phyloP scores from a whole-genome alignment of 192 early-diverging fungal species.

The Linderina pennispora region DNA sequence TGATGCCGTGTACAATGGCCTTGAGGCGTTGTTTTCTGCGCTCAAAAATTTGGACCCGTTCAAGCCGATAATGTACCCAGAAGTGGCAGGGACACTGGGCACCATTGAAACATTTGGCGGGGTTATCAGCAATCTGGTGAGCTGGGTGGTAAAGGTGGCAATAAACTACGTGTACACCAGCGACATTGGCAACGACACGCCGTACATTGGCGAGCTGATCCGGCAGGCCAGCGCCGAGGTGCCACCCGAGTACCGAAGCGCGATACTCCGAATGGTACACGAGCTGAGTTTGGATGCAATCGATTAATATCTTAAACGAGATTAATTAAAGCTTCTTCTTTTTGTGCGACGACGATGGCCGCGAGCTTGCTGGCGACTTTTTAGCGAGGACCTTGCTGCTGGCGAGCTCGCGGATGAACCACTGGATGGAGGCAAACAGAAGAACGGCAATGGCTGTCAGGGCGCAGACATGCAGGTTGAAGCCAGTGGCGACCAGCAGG shows the following conservation, averaged over 20 bases:
- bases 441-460: conserved; percentile 23
- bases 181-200: conserved; percentile 29
- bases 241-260: conserved; percentile 10
- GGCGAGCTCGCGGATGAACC: conserved; percentile 28
- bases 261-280: conserved; percentile 2
- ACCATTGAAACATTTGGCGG: conserved; percentile 18
- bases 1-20: conserved; percentile 10
- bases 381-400: conserved; percentile 3
- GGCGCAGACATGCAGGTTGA: conserved; percentile 43
- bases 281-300: not conserved
- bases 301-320: too few relatives aligned
- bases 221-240: conserved; percentile 19
- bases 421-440: conserved; percentile 39
- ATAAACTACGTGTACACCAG: conserved; percentile 22
- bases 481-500: conserved; percentile 29
- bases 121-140: conserved; percentile 16
- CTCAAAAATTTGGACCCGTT: conserved; percentile 16
- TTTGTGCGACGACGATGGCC: conserved; percentile 1
- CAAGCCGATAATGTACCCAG: conserved; percentile 32
- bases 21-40: conserved; percentile 10
- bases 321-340: conserved; percentile 24
- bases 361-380: not conserved
- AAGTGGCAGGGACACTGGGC: conserved; percentile 12
- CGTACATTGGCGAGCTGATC: conserved; percentile 41
- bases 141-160: conserved; percentile 14